These are phyloP conservation scores for Withania somnifera DNA, from an alignment of 305 asterid genomes.

Conservation along the genomic window DNA sequence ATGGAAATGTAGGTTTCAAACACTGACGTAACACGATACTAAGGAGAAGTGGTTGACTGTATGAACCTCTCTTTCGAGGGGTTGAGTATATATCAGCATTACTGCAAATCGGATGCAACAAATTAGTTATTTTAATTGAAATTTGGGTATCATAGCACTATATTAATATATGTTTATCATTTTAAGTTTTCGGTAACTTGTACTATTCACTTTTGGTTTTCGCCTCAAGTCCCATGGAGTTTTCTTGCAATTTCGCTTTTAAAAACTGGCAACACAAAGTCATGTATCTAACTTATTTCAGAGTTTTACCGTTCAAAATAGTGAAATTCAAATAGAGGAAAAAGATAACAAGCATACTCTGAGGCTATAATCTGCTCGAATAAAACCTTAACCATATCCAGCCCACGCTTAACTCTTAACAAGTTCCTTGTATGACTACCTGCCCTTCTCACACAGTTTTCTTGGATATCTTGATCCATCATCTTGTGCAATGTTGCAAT, in stretches of 20 bases:
- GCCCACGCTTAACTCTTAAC: conserved; percentile 87
- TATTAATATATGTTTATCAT: neutral
- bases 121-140: neutral
- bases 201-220: neutral
- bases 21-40: neutral
- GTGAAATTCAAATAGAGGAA: neutral
- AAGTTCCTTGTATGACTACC: conserved; percentile 96
- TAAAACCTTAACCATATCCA: conserved; percentile 83
- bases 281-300: neutral
- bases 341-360: conserved; percentile 35
- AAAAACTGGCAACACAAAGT: neutral
- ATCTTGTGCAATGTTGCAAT: conserved; percentile 45
- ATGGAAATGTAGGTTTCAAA: neutral
- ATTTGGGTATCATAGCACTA: neutral
- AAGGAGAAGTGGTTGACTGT: neutral
- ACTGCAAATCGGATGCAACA: neutral
- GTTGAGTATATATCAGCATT: neutral
- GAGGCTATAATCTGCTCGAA: conserved; percentile 70
- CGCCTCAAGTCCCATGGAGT: neutral
- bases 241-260: neutral
- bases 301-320: neutral
- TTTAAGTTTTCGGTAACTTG: neutral
- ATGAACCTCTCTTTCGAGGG: neutral
- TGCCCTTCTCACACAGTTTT: conserved; percentile 52
- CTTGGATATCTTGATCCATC: conserved; percentile 69